Base-by-base conservation (phyloP, 306 rosid species). In the Fagus sylvatica region DNA sequence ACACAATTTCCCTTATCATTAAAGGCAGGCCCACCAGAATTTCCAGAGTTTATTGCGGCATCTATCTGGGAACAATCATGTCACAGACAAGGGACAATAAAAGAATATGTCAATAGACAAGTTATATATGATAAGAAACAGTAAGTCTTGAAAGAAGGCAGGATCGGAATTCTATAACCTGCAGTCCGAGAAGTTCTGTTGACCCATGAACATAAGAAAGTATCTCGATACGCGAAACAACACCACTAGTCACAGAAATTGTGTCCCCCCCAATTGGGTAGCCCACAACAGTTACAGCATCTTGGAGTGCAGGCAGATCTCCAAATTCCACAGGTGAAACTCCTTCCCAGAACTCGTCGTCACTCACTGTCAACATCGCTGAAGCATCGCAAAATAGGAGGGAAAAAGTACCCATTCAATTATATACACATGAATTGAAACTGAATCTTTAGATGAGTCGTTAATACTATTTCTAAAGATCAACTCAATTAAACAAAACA, bases 11-110 rank as follows among this genome's bases (percentile, higher is more conserved):
- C 97, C 75, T 86, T 91, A 79, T 90, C 94, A 67, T 89, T 96
- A 72, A 96, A 96, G 12, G 99, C 99, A 79, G 99, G 99, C 59
- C 99, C 99, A 71, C 98, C 98, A 11, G 98, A 96, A 87, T 96
- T 96, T 54, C 99, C 98, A 40, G 99, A 96, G 85, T 96, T 93
- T 76, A 96, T 91, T 60, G 98, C 98, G 76, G 96, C 98, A 79
- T 96, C 99, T 82, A 93, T 96, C 97, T 96, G 87, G 49, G 71
- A 75, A 74, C 72, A 81, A 83, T 33, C 37, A 11, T 67, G 53
- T 46, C 70, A 41, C 0, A 41, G 59, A 83, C 69, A 76, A 28
- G 74, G 74, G 48, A 69, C 73, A 77, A 61, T 42, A 74, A 65
- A 17, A 39, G 59, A 46, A 41, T 22, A 78, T 32, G 34, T 75